These are phyloP conservation scores for Hypoxylon perforatum DNA, from an alignment of 495 filamentous ascomycete genomes.

Conservation along the genomic window DNA sequence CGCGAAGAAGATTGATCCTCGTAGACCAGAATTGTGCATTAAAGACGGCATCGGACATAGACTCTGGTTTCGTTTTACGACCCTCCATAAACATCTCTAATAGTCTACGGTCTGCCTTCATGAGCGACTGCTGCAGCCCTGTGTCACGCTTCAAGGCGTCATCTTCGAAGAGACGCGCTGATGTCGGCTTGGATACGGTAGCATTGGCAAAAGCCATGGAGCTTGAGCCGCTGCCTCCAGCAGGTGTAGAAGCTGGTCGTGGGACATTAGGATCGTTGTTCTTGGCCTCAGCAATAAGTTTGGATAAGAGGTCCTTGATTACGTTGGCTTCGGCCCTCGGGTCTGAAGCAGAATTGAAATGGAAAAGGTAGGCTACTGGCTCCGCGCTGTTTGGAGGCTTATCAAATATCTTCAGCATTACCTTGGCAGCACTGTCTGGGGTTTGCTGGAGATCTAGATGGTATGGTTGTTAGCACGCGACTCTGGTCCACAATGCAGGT, in stretches of 20 bases:
- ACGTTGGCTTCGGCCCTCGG: constrained; percentile 85
- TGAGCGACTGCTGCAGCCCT: constrained; percentile 84
- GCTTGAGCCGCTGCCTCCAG: constrained; percentile 58
- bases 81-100: constrained; percentile 85
- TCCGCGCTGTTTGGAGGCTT: constrained; percentile 66
- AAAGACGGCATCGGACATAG: constrained; percentile 79
- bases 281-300: constrained; percentile 76
- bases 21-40: constrained; percentile 93
- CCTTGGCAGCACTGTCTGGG: constrained; percentile 80
- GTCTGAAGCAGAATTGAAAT: constrained; percentile 79
- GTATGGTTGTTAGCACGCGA: constrained; percentile 15
- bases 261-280: constrained; percentile 59
- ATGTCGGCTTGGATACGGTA: constrained; percentile 55
- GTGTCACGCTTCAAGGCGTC: constrained; percentile 75
- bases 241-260: constrained; percentile 51
- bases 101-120: constrained; percentile 78
- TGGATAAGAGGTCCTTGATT: constrained; percentile 83
- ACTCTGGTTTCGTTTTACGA: constrained; percentile 79
- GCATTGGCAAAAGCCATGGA: constrained; percentile 62
- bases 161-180: constrained; percentile 79
- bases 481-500: not conserved
- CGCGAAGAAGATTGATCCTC: constrained; percentile 82
- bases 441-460: constrained; percentile 89
- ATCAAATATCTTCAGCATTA: constrained; percentile 88
- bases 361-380: constrained; percentile 80